These are phyloP conservation scores for Lathyrus sativus DNA, from an alignment of 306 rosid genomes.

Conservation along the genomic window DNA sequence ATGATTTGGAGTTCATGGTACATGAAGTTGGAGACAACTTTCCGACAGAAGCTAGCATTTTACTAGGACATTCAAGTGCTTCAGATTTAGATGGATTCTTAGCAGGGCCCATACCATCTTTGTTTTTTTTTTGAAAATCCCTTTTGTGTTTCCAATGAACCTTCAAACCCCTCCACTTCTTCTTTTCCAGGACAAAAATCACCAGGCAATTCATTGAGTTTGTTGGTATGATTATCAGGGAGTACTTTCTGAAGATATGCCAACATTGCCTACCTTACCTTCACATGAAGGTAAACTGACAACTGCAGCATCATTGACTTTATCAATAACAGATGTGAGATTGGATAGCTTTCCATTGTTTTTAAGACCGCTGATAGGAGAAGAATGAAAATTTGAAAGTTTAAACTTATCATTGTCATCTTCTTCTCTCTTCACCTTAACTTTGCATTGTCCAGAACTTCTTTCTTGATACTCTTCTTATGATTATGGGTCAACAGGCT, in stretches of 20 bases:
- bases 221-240: conserved; percentile 49
- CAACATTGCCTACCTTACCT: conserved; percentile 50
- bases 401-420: too few relatives aligned
- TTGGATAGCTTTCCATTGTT: conserved; percentile 49
- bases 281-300: conserved; percentile 48
- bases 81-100: conserved; percentile 63
- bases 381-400: too few relatives aligned
- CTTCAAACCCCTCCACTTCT: conserved; percentile 58
- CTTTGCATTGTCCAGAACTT: too few relatives aligned
- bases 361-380: too few relatives aligned
- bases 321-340: conserved; percentile 51
- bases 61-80: conserved; percentile 48
- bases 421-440: too few relatives aligned
- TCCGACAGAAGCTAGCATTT: conserved; percentile 47
- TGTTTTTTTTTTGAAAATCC: conserved; percentile 51
- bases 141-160: conserved; percentile 46
- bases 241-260: conserved; percentile 49
- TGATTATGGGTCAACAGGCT: too few relatives aligned
- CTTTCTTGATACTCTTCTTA: too few relatives aligned
- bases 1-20: conserved; percentile 50
- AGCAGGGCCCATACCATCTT: conserved; percentile 50
- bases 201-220: conserved; percentile 50
- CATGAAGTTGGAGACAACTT: too few relatives aligned
- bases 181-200: conserved; percentile 52
- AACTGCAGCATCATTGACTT: conserved; percentile 42